phyloP scores from a whole-genome alignment of 495 filamentous ascomycete genomes.

The Hypomontagnella monticulosa region DNA sequence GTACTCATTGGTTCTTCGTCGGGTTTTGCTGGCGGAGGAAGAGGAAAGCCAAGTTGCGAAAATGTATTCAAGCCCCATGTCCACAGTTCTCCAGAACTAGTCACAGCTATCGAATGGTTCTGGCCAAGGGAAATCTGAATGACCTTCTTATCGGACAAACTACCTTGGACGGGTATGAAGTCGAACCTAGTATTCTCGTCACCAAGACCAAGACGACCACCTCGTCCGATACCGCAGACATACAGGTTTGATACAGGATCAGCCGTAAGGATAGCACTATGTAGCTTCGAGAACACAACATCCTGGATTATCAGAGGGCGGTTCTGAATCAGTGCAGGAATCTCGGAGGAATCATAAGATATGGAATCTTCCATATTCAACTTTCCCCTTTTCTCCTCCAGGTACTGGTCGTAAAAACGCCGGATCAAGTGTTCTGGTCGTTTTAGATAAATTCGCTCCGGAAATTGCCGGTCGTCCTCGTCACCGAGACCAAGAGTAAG shows the following conservation, averaged over 20 bases:
- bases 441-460: slow-evolving; percentile 79
- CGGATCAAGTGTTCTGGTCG: slow-evolving; percentile 83
- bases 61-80: slow-evolving; percentile 92
- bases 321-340: slow-evolving; percentile 75
- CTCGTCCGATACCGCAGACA: slow-evolving; percentile 89
- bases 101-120: slow-evolving; percentile 88
- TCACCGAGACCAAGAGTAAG: slow-evolving; percentile 90
- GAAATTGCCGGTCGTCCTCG: slow-evolving; percentile 91
- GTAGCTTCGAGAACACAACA: slow-evolving; percentile 86
- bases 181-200: slow-evolving; percentile 87
- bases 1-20: slow-evolving; percentile 84
- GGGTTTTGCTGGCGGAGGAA: slow-evolving; percentile 63
- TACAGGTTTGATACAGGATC: slow-evolving; percentile 93
- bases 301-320: slow-evolving; percentile 77
- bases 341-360: slow-evolving; percentile 53
- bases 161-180: slow-evolving; percentile 80
- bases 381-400: slow-evolving; percentile 45
- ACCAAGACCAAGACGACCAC: slow-evolving; percentile 88
- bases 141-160: slow-evolving; percentile 74
- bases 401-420: slow-evolving; percentile 71
- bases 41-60: slow-evolving; percentile 85
- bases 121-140: slow-evolving; percentile 81
- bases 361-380: slow-evolving; percentile 41
- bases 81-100: slow-evolving; percentile 82
- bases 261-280: slow-evolving; percentile 88